phyloP scores from a whole-genome alignment of 2,329 filamentous ascomycete species.

The Fusarium nanum region DNA sequence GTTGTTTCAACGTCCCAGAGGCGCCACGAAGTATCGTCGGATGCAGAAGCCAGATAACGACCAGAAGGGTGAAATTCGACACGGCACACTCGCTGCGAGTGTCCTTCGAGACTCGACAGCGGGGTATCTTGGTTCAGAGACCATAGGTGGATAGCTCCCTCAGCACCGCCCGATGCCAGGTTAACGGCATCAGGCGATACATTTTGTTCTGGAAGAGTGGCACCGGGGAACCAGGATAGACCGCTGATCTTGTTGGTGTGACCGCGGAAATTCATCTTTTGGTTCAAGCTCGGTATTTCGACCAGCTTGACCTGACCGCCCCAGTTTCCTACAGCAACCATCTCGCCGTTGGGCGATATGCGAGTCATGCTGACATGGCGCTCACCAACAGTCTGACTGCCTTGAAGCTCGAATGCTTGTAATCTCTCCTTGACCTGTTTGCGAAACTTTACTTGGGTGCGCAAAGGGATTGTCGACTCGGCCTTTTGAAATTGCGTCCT shows the following conservation, averaged over 20 bases:
- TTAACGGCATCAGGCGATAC: slow-evolving; percentile 82
- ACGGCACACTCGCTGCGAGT: slow-evolving; percentile 87
- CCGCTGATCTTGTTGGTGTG: slow-evolving; percentile 92
- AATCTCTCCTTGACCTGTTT: slow-evolving; percentile 88
- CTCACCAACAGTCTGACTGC: slow-evolving; percentile 91
- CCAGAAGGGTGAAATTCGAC: slow-evolving; percentile 96
- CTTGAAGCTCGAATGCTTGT: slow-evolving; percentile 87
- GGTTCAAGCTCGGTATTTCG: slow-evolving; percentile 83
- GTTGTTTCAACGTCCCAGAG: slow-evolving; percentile 93
- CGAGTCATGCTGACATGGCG: slow-evolving; percentile 91
- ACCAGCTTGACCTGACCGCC: slow-evolving; percentile 88
- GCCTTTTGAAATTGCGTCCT: slow-evolving; percentile 81
- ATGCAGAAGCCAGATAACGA: slow-evolving; percentile 89
- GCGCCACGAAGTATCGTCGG: slow-evolving; percentile 96
- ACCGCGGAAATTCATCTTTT: slow-evolving; percentile 79
- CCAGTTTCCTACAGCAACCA: slow-evolving; percentile 93
- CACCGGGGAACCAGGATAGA: slow-evolving; percentile 87
- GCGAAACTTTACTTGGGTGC: slow-evolving; percentile 91
- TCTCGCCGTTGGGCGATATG: slow-evolving; percentile 85
- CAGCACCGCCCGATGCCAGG: slow-evolving; percentile 89
- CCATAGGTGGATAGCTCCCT: slow-evolving; percentile 91
- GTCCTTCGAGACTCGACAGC: slow-evolving; percentile 82
- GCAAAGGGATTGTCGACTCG: slow-evolving; percentile 84
- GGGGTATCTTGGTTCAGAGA: slow-evolving; percentile 88
- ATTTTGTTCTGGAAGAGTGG: slow-evolving; percentile 76